phyloP scores from a whole-genome alignment of 83 land plant genomes.

The Diphasiastrum complanatum region DNA sequence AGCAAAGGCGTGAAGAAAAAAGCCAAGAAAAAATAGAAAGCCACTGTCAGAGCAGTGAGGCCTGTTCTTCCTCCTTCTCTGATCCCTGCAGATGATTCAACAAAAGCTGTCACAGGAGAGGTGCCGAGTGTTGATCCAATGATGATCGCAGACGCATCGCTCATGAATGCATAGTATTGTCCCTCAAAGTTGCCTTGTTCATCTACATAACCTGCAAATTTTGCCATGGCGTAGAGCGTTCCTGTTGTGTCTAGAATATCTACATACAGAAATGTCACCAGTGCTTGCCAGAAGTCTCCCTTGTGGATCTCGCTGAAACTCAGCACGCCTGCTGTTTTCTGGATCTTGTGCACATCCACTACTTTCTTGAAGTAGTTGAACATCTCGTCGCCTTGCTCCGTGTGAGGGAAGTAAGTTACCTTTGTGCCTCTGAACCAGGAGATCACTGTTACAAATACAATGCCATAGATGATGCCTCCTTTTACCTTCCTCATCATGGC shows the following conservation, averaged over 20 bases:
- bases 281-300: not conserved
- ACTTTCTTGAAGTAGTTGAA: slow-evolving; percentile 8
- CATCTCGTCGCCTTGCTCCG: not conserved
- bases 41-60: not conserved
- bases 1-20: slow-evolving; percentile 5
- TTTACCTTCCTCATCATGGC: not conserved
- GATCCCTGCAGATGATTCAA: slow-evolving; percentile 9
- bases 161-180: slow-evolving; percentile 11
- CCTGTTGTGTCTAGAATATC: slow-evolving; percentile 7
- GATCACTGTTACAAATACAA: slow-evolving; percentile 5
- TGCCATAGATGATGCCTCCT: not conserved
- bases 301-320: not conserved
- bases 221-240: slow-evolving; percentile 11
- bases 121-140: slow-evolving; percentile 7
- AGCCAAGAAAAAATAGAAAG: slow-evolving; percentile 4
- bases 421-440: slow-evolving; percentile 6
- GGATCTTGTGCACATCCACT: not conserved
- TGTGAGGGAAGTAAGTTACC: slow-evolving; percentile 5
- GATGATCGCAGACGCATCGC: slow-evolving; percentile 1
- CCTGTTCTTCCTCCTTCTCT: slow-evolving; percentile 8
- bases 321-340: slow-evolving; percentile 2
- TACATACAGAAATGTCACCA: slow-evolving; percentile 6
- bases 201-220: slow-evolving; percentile 4
- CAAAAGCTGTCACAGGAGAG: slow-evolving; percentile 7
- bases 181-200: slow-evolving; percentile 4